phyloP scores from a whole-genome alignment of 1,139 yeast species.

The Lizanozyma gosingica region DNA sequence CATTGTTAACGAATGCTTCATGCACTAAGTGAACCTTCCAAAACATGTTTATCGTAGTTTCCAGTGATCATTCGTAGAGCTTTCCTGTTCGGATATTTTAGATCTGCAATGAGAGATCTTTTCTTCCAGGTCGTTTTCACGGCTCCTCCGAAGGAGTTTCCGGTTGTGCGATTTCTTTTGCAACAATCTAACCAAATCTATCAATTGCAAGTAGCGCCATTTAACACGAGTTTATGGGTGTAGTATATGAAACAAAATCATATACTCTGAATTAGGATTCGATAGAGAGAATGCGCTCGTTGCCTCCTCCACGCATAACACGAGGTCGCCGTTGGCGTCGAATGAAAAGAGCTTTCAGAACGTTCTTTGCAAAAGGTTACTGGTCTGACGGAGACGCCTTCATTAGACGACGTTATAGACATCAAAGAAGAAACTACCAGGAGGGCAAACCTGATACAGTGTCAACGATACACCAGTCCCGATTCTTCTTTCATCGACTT shows the following conservation, averaged over 20 bases:
- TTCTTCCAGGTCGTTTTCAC: background rate
- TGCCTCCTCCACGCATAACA: slow-evolving; percentile 38
- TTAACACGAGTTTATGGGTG: too few species aligned
- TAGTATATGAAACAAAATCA: background rate
- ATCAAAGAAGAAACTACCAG: background rate
- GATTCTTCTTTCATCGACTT: background rate
- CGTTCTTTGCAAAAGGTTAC: slow-evolving; percentile 20
- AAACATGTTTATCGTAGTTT: too few species aligned
- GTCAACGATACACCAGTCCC: background rate
- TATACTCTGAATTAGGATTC: background rate
- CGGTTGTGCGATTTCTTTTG: background rate
- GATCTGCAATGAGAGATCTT: background rate
- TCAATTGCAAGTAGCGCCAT: too few species aligned
- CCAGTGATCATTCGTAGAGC: too few species aligned
- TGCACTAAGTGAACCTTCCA: too few species aligned
- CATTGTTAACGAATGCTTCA: background rate
- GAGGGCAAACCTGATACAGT: background rate
- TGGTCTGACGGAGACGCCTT: background rate
- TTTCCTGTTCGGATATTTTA: too few species aligned
- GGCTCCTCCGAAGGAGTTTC: background rate
- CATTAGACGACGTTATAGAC: background rate
- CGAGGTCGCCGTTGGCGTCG: slow-evolving; percentile 29
- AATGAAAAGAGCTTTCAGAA: slow-evolving; percentile 21
- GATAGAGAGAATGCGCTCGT: slow-evolving; percentile 21
- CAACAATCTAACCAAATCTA: background rate